These are phyloP conservation scores for Fusarium siculi DNA, from an alignment of 2,329 filamentous ascomycete species.

Conservation along the genomic window DNA sequence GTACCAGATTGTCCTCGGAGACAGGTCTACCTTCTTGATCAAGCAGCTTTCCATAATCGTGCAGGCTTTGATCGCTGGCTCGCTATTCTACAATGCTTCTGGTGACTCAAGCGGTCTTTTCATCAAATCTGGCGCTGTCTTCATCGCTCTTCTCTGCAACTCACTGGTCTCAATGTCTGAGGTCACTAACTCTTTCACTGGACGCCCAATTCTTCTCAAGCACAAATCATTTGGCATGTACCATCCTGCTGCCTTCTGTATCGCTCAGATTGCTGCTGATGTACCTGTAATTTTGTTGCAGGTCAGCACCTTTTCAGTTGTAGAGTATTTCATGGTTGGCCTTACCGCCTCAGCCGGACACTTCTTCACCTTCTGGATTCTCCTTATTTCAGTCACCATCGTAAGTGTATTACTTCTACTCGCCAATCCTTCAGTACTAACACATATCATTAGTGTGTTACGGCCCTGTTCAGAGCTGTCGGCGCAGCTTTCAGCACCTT, in stretches of 20 bases:
- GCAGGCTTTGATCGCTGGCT: conserved; percentile 72
- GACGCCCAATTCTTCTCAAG: conserved; percentile 68
- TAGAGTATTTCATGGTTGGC: conserved; percentile 73
- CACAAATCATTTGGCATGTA: conserved; percentile 68
- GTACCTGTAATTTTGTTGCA: conserved; percentile 68
- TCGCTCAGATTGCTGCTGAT: conserved; percentile 65
- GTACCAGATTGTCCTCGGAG: conserved; percentile 73
- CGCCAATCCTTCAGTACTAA: rapidly evolving
- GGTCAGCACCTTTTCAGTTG: conserved; percentile 65
- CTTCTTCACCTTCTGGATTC: conserved; percentile 72
- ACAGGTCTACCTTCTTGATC: conserved; percentile 71
- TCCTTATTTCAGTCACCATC: conserved; percentile 63
- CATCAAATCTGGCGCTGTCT: conserved; percentile 70
- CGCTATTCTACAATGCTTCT: conserved; percentile 74
- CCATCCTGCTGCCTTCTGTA: conserved; percentile 68
- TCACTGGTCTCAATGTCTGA: conserved; percentile 72
- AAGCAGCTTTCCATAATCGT: conserved; percentile 67
- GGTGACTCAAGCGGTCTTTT: conserved; percentile 69
- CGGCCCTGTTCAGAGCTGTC: conserved; percentile 66
- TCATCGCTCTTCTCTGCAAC: conserved; percentile 72
- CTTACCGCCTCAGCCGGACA: conserved; percentile 60
- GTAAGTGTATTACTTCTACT: conserved; percentile 44
- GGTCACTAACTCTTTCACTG: conserved; percentile 70
- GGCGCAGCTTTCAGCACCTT: conserved; percentile 67
- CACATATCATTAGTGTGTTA: conserved; percentile 58